Conservation (phyloP, 1,139 yeast species). For the Wickerhamiella pararugosa region DNA sequence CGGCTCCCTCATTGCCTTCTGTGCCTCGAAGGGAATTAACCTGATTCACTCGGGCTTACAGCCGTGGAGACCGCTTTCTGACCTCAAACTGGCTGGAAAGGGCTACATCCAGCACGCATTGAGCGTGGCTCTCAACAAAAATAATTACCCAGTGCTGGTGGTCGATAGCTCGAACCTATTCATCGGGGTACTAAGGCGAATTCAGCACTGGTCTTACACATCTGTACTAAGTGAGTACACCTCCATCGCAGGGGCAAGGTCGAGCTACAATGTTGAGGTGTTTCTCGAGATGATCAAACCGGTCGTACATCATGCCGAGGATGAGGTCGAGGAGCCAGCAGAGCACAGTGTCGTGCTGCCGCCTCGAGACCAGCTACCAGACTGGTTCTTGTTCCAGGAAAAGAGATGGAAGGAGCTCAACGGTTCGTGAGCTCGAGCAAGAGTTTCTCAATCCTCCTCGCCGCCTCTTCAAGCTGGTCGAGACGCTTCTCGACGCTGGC, state of each 20-base stretch:
- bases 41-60: conserved; percentile 26
- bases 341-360: conserved; percentile 1
- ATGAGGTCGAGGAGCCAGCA: background rate
- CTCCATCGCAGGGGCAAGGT: conserved; percentile 54
- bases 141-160: conserved; percentile 53
- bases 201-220: conserved; percentile 81
- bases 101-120: conserved; percentile 25
- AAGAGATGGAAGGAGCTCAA: conserved; percentile 2
- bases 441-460: conserved; percentile 1
- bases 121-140: conserved; percentile 39
- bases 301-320: background rate
- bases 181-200: conserved; percentile 62
- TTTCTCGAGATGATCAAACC: conserved; percentile 54
- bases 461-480: conserved; percentile 1
- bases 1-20: conserved; percentile 33
- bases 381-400: conserved; percentile 4
- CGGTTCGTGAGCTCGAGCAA: background rate
- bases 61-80: conserved; percentile 24
- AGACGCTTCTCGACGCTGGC: background rate
- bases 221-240: conserved; percentile 76
- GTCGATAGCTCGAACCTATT: conserved; percentile 72
- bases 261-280: conserved; percentile 68
- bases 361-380: conserved; percentile 1
- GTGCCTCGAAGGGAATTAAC: conserved; percentile 24
- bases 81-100: conserved; percentile 22